Percentiles rank a stretch among this genome's conserved stretches.
These are phyloP conservation scores for baker's yeast (Saccharomyces cerevisiae) DNA, from an alignment of 805 yeast species.

Conservation along the genomic window DNA sequence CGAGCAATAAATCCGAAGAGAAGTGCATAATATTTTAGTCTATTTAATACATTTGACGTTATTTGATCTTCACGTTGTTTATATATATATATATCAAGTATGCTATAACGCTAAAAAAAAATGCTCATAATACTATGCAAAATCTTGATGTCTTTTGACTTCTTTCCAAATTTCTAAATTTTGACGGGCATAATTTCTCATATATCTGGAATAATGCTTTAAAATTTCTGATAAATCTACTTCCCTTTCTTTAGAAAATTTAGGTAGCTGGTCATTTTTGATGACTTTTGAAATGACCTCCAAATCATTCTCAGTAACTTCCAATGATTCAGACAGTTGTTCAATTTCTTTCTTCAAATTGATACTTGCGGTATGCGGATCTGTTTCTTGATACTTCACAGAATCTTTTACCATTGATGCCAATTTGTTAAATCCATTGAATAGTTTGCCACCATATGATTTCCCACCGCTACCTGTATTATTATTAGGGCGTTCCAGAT, in stretches of 20 bases:
- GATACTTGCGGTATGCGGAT: slow-evolving; percentile 15
- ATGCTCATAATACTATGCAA: neutral
- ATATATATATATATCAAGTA: neutral
- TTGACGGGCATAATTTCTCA: slow-evolving; percentile 24
- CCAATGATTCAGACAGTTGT: slow-evolving; percentile 15
- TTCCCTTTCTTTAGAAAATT: slow-evolving; percentile 19
- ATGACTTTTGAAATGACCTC: slow-evolving; percentile 24
- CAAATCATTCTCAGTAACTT: slow-evolving; percentile 27
- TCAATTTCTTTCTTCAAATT: slow-evolving; percentile 20
- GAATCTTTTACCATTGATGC: slow-evolving; percentile 28
- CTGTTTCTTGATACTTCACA: slow-evolving; percentile 26
- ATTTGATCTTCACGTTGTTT: neutral
- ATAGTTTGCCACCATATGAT: slow-evolving; percentile 22
- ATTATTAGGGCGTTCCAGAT: slow-evolving; percentile 10
- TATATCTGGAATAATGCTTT: slow-evolving; percentile 22
- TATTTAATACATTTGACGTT: neutral
- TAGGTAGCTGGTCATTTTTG: slow-evolving; percentile 28
- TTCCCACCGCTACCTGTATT: neutral
- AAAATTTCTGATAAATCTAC: slow-evolving; percentile 19
- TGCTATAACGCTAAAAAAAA: neutral
- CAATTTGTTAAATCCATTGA: slow-evolving; percentile 24
- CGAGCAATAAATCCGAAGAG: neutral
- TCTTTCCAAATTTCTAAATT: slow-evolving; percentile 27
- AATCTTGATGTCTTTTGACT: slow-evolving; percentile 6
- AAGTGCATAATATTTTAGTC: neutral